A percentile compares a stretch with the other conserved stretches of the same genome.
Conservation (phyloP, 2,329 filamentous ascomycete genomes). For the Stylonectria norvegica region DNA sequence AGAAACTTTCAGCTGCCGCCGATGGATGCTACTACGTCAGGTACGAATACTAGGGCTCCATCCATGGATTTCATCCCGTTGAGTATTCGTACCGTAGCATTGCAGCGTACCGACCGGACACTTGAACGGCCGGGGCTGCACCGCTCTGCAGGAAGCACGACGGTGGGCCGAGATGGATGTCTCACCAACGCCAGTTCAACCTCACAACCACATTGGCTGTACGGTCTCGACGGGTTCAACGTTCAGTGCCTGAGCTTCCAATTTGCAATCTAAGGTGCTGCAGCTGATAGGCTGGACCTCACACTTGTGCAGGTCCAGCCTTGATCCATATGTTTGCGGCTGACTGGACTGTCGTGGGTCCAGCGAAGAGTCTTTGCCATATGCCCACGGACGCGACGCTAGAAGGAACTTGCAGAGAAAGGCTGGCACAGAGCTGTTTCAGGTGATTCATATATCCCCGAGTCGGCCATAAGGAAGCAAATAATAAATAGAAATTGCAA, state of each 20-base stretch:
- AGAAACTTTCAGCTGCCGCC: too few species aligned
- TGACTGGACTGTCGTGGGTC: too few species aligned
- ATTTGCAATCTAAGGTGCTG: conserved; percentile 3
- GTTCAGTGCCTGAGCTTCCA: conserved; percentile 16
- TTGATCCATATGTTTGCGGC: too few species aligned
- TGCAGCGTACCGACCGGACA: too few species aligned
- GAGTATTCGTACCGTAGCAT: too few species aligned
- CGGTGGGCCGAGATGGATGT: not conserved
- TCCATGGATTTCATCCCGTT: too few species aligned
- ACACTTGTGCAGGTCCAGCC: conserved; percentile 28
- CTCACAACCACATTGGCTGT: conserved; percentile 6
- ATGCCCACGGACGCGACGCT: conserved; percentile 12
- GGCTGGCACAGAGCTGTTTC: conserved; percentile 24
- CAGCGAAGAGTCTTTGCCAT: not conserved
- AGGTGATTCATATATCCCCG: conserved; percentile 17
- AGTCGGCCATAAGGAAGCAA: not conserved
- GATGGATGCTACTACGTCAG: too few species aligned
- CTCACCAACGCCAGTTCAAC: not conserved
- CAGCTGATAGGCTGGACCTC: conserved; percentile 12
- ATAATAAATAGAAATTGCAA: not conserved
- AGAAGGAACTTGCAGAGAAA: conserved; percentile 22
- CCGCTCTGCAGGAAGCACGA: too few species aligned
- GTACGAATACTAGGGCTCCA: too few species aligned
- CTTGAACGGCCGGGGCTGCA: too few species aligned
- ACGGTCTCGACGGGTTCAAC: conserved; percentile 12